Evolutionary conservation across 257 asterid species (phyloP), one percentile per base, ranked within the genome.

Genomic region (Primulina eburnea): DNA sequence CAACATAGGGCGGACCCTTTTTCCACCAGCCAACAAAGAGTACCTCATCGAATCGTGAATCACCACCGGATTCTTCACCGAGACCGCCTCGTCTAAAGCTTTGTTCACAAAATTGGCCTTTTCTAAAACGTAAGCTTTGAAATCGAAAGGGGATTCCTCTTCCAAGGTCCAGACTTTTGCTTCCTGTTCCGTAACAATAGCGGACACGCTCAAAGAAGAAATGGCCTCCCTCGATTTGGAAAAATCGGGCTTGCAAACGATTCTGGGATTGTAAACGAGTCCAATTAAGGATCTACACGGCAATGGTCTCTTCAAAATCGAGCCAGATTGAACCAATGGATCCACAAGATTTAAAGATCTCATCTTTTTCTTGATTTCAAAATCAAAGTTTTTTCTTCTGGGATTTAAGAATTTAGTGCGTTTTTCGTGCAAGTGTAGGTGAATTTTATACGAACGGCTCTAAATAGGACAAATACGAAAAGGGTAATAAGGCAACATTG

Each of bases 1-100:
- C 71, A 90, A 78, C 82, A 86, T 83, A 3, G 97, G 92, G 7
- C 95, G 81, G 74, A 86, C 87, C 68, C 95, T 81, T 76, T 90
- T 90, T 0, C 92, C 91, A 24, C 92, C 92, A 64, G 93, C 93
- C 7, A 90, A 57, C 52, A 90, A 74, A 2, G 95, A 88, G 71
- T 90, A 90, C 50, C 91, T 77, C 95, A 90, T 88, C 4, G 97
- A 84, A 65, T 90, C 88, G 73, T 90, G 91, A 68, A 90, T 85
- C 77, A 28, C 68, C 60, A 82, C 73, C 6, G 95, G 96, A 2
- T 76, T 65, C 76, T 78, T 82, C 32, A 89, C 75, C 4, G 78
- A 10, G 14, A 89, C 85, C 12, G 90, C 85, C 37, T 77, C 87
- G 62, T 83, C 91, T 10, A 89, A 62, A 0, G 92, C 90, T 64